Conservation (phyloP, 2,329 filamentous ascomycete species). For the Talaromyces atroroseus region DNA sequence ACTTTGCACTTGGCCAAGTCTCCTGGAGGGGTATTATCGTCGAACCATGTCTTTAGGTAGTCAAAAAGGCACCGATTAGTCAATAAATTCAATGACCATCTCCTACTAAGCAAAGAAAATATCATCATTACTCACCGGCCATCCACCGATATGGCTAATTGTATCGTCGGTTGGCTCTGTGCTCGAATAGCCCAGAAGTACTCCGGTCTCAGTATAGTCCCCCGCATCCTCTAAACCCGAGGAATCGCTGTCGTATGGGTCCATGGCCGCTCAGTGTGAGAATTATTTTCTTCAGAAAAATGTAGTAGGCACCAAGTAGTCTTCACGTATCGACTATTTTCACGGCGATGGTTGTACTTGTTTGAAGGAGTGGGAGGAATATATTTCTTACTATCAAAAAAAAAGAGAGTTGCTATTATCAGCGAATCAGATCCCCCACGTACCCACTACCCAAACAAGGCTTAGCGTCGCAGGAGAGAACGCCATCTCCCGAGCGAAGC, state of each 20-base stretch:
- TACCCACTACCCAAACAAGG: neutral
- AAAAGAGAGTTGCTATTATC: neutral
- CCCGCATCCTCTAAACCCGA: slow-evolving; percentile 61
- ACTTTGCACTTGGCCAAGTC: slow-evolving; percentile 77
- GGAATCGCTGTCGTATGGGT: slow-evolving; percentile 80
- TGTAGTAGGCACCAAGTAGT: neutral
- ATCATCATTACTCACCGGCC: slow-evolving; percentile 60
- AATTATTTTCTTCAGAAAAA: neutral
- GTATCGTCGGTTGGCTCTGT: slow-evolving; percentile 73
- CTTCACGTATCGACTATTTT: neutral
- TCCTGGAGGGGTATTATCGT: slow-evolving; percentile 62
- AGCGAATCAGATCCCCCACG: neutral
- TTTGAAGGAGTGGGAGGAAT: neutral
- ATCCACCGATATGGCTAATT: slow-evolving; percentile 82
- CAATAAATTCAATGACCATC: neutral
- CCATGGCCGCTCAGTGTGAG: slow-evolving; percentile 46
- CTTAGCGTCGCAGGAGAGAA: neutral
- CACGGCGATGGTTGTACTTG: neutral
- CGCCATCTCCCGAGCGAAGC: neutral
- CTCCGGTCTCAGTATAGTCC: slow-evolving; percentile 60
- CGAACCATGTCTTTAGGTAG: slow-evolving; percentile 69
- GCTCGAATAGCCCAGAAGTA: slow-evolving; percentile 83
- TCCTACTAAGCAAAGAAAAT: neutral
- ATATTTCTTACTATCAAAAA: neutral
- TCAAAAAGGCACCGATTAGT: neutral